Conservation (phyloP, 257 asterid genomes). For the Hygrophila difformis region DNA sequence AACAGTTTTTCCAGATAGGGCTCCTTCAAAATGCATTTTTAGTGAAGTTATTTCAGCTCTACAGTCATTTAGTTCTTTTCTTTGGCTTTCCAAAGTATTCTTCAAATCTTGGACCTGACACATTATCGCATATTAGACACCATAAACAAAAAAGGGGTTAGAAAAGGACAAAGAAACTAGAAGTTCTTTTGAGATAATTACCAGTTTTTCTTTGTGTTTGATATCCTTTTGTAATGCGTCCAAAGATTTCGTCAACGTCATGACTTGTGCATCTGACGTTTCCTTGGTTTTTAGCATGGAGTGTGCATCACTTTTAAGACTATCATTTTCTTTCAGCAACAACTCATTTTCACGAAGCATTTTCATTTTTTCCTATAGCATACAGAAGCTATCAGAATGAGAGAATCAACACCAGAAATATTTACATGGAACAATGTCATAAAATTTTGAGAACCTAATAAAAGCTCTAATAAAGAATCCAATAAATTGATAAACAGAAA, state of each 20-base stretch:
- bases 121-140: background rate
- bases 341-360: conserved; percentile 62
- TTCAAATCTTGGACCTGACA: conserved; percentile 75
- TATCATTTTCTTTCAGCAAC: conserved; percentile 10
- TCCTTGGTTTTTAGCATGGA: conserved; percentile 67
- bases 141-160: background rate
- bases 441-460: too few species aligned
- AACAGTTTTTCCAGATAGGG: conserved; percentile 45
- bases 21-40: conserved; percentile 75
- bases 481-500: too few species aligned
- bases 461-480: background rate
- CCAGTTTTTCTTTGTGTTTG: conserved; percentile 76
- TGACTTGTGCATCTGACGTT: conserved; percentile 55
- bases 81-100: conserved; percentile 60
- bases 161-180: conserved; percentile 6
- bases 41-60: conserved; percentile 95
- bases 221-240: conserved; percentile 83
- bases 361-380: conserved; percentile 75
- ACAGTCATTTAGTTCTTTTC: conserved; percentile 76
- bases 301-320: conserved; percentile 46
- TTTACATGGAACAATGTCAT: background rate
- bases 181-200: conserved; percentile 19
- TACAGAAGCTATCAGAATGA: conserved; percentile 12
- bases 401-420: background rate
- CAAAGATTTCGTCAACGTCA: conserved; percentile 58